Conservation (phyloP, 164 flowering plant species). For the grape (Vitis vinifera) region DNA sequence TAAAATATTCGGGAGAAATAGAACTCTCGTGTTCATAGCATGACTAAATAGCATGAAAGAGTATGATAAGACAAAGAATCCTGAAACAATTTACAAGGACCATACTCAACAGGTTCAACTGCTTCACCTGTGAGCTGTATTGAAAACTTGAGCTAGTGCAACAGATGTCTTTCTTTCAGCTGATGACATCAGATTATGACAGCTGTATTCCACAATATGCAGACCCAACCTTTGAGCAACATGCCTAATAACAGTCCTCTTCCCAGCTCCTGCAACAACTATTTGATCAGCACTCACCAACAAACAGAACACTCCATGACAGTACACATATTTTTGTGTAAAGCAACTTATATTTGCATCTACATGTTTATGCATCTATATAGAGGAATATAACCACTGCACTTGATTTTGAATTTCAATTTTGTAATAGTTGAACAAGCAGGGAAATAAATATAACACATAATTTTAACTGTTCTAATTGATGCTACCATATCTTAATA, state of each 20-base stretch:
- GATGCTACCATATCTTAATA: not conserved
- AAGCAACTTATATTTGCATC: too few relatives aligned
- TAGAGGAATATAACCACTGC: not conserved
- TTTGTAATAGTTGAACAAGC: not conserved
- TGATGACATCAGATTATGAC: constrained; percentile 63
- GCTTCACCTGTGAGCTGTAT: constrained; percentile 62
- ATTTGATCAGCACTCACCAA: constrained; percentile 10
- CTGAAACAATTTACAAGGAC: not conserved
- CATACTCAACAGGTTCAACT: not conserved
- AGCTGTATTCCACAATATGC: constrained; percentile 87
- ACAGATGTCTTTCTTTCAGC: constrained; percentile 66
- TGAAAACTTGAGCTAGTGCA: constrained; percentile 75
- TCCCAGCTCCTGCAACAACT: constrained; percentile 75
- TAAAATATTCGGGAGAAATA: not conserved
- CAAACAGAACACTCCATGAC: not conserved
- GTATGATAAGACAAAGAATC: not conserved
- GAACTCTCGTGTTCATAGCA: not conserved
- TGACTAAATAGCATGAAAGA: not conserved
- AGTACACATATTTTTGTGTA: not conserved
- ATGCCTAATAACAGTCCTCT: constrained; percentile 74
- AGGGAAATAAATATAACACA: not conserved
- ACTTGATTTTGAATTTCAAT: not conserved
- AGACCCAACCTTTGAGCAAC: constrained; percentile 78
- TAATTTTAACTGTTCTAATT: not conserved
- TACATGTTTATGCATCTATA: too few relatives aligned